Conservation (phyloP, 2,329 filamentous ascomycete genomes). For the Sclerotinia borealis region DNA sequence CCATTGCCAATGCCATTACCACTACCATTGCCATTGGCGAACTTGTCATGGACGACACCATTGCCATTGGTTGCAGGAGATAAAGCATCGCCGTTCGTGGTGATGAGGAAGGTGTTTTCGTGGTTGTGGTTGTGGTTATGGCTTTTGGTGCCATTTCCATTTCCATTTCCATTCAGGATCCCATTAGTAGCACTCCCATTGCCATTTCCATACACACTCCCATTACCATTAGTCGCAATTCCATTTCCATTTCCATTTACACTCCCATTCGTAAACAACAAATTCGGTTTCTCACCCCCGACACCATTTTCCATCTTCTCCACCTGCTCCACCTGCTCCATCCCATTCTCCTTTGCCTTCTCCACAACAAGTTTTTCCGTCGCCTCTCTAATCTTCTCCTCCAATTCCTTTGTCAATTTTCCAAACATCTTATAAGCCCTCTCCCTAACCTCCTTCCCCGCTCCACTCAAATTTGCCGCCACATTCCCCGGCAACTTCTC, state of each 20-base stretch:
- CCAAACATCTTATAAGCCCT: not conserved
- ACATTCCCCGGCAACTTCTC: not conserved
- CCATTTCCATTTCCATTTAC: too few species aligned
- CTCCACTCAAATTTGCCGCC: not conserved
- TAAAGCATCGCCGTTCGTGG: too few species aligned
- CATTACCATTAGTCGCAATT: not conserved
- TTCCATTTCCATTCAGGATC: not conserved
- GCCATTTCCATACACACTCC: not conserved
- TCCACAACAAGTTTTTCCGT: not conserved
- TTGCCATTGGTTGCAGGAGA: too few species aligned
- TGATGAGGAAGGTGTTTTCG: too few species aligned
- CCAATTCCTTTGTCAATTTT: not conserved
- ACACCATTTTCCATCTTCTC: too few species aligned
- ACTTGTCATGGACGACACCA: too few species aligned
- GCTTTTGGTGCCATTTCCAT: too few species aligned
- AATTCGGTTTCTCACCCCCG: not conserved
- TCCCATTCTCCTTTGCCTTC: not conserved
- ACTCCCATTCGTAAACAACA: not conserved
- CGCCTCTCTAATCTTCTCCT: not conserved
- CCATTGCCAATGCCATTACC: too few species aligned
- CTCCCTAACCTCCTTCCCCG: not conserved
- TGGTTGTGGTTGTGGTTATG: too few species aligned
- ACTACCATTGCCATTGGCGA: too few species aligned
- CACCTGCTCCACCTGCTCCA: not conserved
- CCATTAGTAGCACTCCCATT: not conserved